Evolutionary conservation across 441 rosid species (phyloP), one percentile per base, ranked within the genome.

Genomic region (Biscutella laevigata): DNA sequence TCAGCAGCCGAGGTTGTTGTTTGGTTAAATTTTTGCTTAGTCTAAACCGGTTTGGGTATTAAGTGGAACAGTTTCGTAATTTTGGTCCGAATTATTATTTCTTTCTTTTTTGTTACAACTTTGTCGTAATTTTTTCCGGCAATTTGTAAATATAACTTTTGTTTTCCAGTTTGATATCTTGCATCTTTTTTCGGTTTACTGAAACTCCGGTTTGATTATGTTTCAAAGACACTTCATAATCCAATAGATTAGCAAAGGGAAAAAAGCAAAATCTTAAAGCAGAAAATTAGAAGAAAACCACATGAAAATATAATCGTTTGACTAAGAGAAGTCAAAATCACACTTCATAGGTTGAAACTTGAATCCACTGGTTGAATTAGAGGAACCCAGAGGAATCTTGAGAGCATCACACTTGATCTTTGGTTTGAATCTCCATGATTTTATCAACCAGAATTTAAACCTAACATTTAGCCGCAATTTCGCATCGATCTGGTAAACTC

Each of bases 391-490:
- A 54, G 86, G 83, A n/a, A 84, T 68, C 74, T 73, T 79, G 35
- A 87, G 69, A 41, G 71, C 61, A 36, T 71, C 16, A 57, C 96
- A 87, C 15, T 68, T 50, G 12, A 82, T 49, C 69, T 49, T 72
- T 0, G 94, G 88, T 70, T 58, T 77, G 6, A 88, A 53, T 21
- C 38, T 77, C 24, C 72, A 49, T 0, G 75, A 68, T 67, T 79
- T 84, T 5, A 82, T n/a, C 27, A 51, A 26, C 5, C 90, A 80
- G 16, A 84, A 24, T 72, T 74, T 81, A 65, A 85, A 78, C 65
- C 89, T 64, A 43, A 83, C 57, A 59, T 57, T 79, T 54, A 88
- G 35, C n/a, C 69, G 9, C 36, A 85, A 38, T 49, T 73, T 74
- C 63, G 75, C 64, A 43, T 79, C 75, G 7, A 87, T 76, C 42